Base-by-base conservation (phyloP, 2,329 filamentous ascomycete genomes). In the Fusarium incarnatum region DNA sequence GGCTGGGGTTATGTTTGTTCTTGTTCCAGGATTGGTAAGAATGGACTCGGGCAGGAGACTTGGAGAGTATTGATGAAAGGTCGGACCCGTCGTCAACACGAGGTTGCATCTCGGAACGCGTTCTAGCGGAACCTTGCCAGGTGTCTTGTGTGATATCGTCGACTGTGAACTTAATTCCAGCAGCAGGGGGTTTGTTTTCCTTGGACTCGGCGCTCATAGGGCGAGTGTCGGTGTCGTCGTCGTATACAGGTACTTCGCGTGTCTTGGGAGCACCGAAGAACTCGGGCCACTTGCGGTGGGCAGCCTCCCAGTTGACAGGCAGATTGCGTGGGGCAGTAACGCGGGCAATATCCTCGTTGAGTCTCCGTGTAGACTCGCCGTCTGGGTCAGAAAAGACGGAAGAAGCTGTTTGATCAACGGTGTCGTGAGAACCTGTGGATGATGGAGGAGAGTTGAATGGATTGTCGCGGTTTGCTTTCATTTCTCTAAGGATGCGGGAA, bases 401-500 rank as follows among this genome's bases (percentile, higher is more conserved):
- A 40, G 86, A 86, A 54, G 83, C 75, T 47, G 85, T 88, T 56
- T 84, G 83, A 74, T 84, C 86, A 68, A 88, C 81, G 65, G 85
- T 87, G 75, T 86, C 86, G 77, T 87, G 86, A 55, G 85, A 86
- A 58, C 86, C 86, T 30, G 86, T 88, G 9, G 86, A 88, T 9
- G 86, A 87, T 22, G 86, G 86, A 8, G 86, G 86, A 22, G 86
- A 88, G 78, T 86, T 86, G 79, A 87, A 88, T 8, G 86, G 86
- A 76, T 88, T 86, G 63, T 86, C 81, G 76, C 83, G 81, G 77
- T 85, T 83, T 68, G 83, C 79, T 50, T 84, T 82, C 83, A 86
- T 85, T 79, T 86, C 84, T 77, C 84, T 82, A 72, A 84, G 79
- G 65, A 84, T 83, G 71, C 82, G 82, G 73, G 82, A 84, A 73